phyloP scores from a whole-genome alignment of 169 alveolate genomes.

The Plasmodium blacklocki region DNA sequence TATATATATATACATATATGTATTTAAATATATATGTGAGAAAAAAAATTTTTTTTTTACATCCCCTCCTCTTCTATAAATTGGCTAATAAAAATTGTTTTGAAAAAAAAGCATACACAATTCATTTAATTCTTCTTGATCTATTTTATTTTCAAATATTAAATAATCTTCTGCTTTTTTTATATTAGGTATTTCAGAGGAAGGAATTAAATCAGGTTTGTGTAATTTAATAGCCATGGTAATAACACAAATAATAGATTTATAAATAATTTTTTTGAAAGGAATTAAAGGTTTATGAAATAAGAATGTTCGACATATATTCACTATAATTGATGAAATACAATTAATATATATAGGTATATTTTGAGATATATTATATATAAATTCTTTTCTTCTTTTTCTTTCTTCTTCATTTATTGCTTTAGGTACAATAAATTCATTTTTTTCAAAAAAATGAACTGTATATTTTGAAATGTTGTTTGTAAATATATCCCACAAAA shows the following conservation, averaged over 20 bases:
- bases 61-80: background rate
- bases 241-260: constrained; percentile 58
- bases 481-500: constrained; percentile 73
- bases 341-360: constrained; percentile 35
- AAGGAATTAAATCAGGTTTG: constrained; percentile 47
- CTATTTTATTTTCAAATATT: constrained; percentile 37
- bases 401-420: constrained; percentile 44
- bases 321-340: constrained; percentile 38
- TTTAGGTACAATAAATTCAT: constrained; percentile 35
- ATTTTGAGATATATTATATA: constrained; percentile 46
- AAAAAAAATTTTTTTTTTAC: background rate
- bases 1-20: background rate
- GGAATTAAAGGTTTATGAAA: constrained; percentile 63
- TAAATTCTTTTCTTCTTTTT: constrained; percentile 64
- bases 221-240: constrained; percentile 20
- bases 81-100: constrained; percentile 18
- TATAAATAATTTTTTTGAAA: constrained; percentile 50
- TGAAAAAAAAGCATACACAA: constrained; percentile 46
- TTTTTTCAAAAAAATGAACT: constrained; percentile 18
- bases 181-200: constrained; percentile 24
- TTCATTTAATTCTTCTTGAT: constrained; percentile 35
- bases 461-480: constrained; percentile 57
- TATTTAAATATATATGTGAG: background rate
- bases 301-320: constrained; percentile 47
- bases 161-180: constrained; percentile 40